Evolutionary conservation across 257 asterid genomes (phyloP).

Genomic region (Solanum rostratum): DNA sequence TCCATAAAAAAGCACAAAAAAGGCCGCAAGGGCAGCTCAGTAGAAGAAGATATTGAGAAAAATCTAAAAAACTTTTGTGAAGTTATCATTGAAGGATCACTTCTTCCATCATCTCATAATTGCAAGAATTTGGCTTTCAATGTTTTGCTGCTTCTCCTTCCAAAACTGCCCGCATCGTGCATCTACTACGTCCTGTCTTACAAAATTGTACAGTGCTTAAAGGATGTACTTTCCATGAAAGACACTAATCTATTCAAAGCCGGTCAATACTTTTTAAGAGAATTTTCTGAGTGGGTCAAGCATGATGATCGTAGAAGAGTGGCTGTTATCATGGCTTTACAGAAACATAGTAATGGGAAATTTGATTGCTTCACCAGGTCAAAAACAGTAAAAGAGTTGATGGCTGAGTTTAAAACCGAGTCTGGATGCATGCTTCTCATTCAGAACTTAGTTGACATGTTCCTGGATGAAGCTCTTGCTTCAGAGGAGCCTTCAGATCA

Average conservation of each 20-base stretch:
- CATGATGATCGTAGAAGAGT: slow-evolving; percentile 66
- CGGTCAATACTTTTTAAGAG: slow-evolving; percentile 66
- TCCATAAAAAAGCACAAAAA: slow-evolving; percentile 69
- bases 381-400: slow-evolving; percentile 64
- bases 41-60: slow-evolving; percentile 62
- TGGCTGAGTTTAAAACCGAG: slow-evolving; percentile 70
- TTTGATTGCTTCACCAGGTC: slow-evolving; percentile 75
- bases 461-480: slow-evolving; percentile 70
- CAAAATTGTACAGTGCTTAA: slow-evolving; percentile 78
- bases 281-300: slow-evolving; percentile 65
- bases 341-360: slow-evolving; percentile 82
- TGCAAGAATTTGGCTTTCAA: slow-evolving; percentile 85
- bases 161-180: slow-evolving; percentile 61
- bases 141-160: slow-evolving; percentile 59
- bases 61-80: slow-evolving; percentile 57
- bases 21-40: slow-evolving; percentile 48
- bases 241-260: slow-evolving; percentile 90
- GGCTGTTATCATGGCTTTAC: slow-evolving; percentile 79
- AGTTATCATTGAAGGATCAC: slow-evolving; percentile 72
- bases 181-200: slow-evolving; percentile 43
- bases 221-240: slow-evolving; percentile 74
- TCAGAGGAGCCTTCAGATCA: slow-evolving; percentile 98
- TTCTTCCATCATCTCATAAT: slow-evolving; percentile 82
- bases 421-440: slow-evolving; percentile 65
- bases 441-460: slow-evolving; percentile 59